Conservation (phyloP, 2,329 filamentous ascomycete species). For the Fusarium tupiense region DNA sequence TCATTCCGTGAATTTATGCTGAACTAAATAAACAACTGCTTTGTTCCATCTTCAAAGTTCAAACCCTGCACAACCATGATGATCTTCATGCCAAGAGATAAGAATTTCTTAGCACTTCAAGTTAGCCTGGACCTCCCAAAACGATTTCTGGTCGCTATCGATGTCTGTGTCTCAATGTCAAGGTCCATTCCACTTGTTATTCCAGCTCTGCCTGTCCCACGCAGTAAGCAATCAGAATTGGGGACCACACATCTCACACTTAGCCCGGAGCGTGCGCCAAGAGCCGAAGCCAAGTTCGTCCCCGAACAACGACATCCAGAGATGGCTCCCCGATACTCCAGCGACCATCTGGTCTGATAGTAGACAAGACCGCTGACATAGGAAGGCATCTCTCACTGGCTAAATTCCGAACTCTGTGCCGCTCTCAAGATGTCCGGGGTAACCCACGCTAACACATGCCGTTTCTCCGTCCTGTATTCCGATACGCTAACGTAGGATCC, state of each 20-base stretch:
- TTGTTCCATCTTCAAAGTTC: not conserved
- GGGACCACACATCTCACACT: too few species aligned
- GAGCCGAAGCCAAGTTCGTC: not conserved
- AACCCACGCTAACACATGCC: not conserved
- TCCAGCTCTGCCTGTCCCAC: not conserved
- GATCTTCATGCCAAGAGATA: not conserved
- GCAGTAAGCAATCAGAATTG: not conserved
- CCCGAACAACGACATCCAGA: not conserved
- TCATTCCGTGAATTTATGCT: not conserved
- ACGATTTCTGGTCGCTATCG: too few species aligned
- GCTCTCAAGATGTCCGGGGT: not conserved
- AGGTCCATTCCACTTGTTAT: not conserved
- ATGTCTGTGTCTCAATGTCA: not conserved
- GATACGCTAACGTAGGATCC: not conserved
- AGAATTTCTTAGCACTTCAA: not conserved
- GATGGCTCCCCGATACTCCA: not conserved
- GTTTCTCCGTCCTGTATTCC: not conserved
- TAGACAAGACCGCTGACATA: not conserved
- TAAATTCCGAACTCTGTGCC: not conserved
- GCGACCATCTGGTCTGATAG: not conserved
- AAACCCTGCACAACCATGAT: fast-evolving
- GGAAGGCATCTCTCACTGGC: not conserved
- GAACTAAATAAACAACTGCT: not conserved
- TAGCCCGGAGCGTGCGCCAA: not conserved
- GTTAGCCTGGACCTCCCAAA: not conserved